Evolutionary conservation across 352 stramenopile genomes (phyloP).

Genomic region (Pythium vanterpoolii): DNA sequence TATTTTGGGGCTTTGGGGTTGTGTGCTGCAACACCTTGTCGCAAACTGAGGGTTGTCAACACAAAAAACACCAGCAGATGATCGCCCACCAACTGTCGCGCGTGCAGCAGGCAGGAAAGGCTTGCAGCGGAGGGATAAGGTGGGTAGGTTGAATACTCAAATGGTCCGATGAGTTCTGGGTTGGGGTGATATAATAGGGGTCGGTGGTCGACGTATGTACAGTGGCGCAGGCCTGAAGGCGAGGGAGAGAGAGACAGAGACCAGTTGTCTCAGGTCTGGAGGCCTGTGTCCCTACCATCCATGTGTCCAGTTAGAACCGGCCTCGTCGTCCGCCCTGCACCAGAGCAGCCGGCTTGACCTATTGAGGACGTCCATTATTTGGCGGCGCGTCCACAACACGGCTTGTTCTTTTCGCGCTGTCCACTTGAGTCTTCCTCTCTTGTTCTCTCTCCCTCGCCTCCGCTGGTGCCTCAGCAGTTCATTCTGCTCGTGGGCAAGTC

Average conservation of each 20-base stretch:
- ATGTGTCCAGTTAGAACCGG: slow-evolving; percentile 19
- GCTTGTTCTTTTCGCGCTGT: not conserved
- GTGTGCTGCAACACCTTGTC: no score
- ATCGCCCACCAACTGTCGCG: slow-evolving; percentile 4
- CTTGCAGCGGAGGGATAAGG: slow-evolving; percentile 14
- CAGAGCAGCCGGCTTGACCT: slow-evolving; percentile 11
- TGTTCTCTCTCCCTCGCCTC: not conserved
- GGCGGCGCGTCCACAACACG: slow-evolving; percentile 11
- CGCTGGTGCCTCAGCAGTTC: not conserved
- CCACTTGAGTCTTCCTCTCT: not conserved
- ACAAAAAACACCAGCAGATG: slow-evolving; percentile 11
- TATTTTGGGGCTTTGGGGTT: no score
- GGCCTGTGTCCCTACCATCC: not conserved
- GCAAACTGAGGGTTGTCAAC: no score
- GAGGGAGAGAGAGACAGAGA: slow-evolving; percentile 1
- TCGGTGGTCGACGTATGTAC: not conserved
- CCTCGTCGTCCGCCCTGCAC: slow-evolving; percentile 17
- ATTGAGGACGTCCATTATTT: slow-evolving; percentile 15
- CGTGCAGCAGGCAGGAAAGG: slow-evolving; percentile 1
- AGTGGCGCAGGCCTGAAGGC: no score
- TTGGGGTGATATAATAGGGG: not conserved
- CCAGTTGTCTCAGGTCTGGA: slow-evolving; percentile 21
- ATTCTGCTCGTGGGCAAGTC: slow-evolving; percentile 9
- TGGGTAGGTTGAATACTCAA: slow-evolving; percentile 14
- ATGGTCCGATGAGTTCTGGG: slow-evolving; percentile 13